Conservation (phyloP, 352 stramenopile genomes). For the Phytophthora quininea region DNA sequence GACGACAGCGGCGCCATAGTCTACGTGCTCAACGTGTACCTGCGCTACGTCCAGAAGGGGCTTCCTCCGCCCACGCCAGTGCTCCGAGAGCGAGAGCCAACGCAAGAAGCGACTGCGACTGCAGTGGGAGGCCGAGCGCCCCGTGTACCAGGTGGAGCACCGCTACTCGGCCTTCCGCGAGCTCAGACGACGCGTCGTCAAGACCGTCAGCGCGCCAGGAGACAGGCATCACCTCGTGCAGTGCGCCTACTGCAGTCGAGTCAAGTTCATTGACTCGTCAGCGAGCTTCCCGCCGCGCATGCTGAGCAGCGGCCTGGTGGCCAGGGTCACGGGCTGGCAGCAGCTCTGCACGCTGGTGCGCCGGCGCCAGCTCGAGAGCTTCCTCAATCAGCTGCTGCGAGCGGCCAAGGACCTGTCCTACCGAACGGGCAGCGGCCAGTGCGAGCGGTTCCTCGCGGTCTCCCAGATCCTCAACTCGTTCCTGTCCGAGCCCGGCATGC, state of each 20-base stretch:
- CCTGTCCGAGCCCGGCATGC: slow-evolving; percentile 42
- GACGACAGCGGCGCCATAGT: slow-evolving; percentile 43
- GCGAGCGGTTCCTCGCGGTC: slow-evolving; percentile 53
- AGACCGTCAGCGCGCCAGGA: slow-evolving; percentile 19
- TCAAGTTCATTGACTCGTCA: slow-evolving; percentile 51
- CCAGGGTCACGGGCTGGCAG: slow-evolving; percentile 25
- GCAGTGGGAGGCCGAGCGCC: slow-evolving; percentile 26
- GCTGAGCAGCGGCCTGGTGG: slow-evolving; percentile 28
- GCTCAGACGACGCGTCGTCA: slow-evolving; percentile 40
- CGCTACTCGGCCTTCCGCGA: slow-evolving; percentile 62
- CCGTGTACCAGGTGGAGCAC: slow-evolving; percentile 54
- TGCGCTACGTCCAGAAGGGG: slow-evolving; percentile 55
- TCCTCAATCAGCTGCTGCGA: slow-evolving; percentile 50
- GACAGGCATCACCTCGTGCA: slow-evolving; percentile 44
- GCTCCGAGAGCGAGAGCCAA: slow-evolving; percentile 10
- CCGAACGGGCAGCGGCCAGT: slow-evolving; percentile 34
- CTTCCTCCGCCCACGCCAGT: slow-evolving; percentile 33
- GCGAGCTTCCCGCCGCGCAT: slow-evolving; percentile 54
- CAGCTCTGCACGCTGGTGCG: slow-evolving; percentile 30
- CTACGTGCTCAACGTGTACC: slow-evolving; percentile 62
- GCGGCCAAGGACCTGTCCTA: slow-evolving; percentile 57
- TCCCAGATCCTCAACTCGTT: slow-evolving; percentile 65
- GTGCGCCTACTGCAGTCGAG: slow-evolving; percentile 56
- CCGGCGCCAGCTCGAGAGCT: slow-evolving; percentile 40
- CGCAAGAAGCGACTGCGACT: slow-evolving; percentile 23